Conservation (phyloP, 2,329 filamentous ascomycete genomes). For the Ambrosiella beaveri region DNA sequence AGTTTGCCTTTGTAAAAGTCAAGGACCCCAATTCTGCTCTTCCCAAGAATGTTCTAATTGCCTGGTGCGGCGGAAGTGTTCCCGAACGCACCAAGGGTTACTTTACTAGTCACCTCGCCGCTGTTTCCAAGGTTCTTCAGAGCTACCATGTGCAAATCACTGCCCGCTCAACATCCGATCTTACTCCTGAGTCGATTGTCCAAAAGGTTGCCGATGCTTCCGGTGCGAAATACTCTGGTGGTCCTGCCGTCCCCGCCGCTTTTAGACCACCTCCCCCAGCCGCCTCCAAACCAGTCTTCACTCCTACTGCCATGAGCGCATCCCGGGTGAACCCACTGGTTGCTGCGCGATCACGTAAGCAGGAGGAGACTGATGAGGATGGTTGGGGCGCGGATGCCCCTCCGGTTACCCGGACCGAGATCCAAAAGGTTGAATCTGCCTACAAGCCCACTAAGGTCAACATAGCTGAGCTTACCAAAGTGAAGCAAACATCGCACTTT, state of each 20-base stretch:
- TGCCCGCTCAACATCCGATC: slow-evolving; percentile 74
- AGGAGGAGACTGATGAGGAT: slow-evolving; percentile 52
- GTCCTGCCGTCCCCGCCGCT: slow-evolving; percentile 34
- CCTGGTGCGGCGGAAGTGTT: slow-evolving; percentile 93
- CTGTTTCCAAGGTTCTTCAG: slow-evolving; percentile 82
- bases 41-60: slow-evolving; percentile 84
- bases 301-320: slow-evolving; percentile 43
- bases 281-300: slow-evolving; percentile 82
- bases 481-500: slow-evolving; percentile 26
- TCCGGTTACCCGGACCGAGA: slow-evolving; percentile 65
- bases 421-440: slow-evolving; percentile 82
- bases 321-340: slow-evolving; percentile 49
- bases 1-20: slow-evolving; percentile 93
- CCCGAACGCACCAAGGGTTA: slow-evolving; percentile 98
- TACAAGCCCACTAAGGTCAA: slow-evolving; percentile 95
- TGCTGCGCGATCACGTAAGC: slow-evolving; percentile 43
- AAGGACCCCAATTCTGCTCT: slow-evolving; percentile 82
- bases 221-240: slow-evolving; percentile 78
- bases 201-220: slow-evolving; percentile 91
- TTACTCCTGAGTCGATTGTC: slow-evolving; percentile 73
- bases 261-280: slow-evolving; percentile 36
- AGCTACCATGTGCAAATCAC: slow-evolving; percentile 97
- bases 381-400: slow-evolving; percentile 93
- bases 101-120: slow-evolving; percentile 83
- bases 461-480: slow-evolving; percentile 65